Evolutionary conservation across 345 rosid species (phyloP), one percentile per base, ranked within the genome.

Genomic region (Lepidium sativum): DNA sequence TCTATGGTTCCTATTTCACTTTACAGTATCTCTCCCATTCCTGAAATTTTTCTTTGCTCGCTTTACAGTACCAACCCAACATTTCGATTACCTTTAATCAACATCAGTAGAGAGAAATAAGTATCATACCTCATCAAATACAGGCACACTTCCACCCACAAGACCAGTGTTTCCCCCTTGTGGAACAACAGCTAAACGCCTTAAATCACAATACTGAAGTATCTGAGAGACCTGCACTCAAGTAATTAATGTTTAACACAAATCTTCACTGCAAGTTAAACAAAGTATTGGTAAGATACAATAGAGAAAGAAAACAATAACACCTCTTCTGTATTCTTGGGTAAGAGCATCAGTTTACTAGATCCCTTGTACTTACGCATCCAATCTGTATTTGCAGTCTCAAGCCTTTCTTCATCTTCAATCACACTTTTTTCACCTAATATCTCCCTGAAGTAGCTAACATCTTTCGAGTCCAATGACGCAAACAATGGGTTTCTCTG

Each of bases 131-230:
- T 94, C 96, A 38, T 94, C 95, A 76, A 86, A 90, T 56, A 88
- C 96, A 45, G 99, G 97, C 16, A 94, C 95, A 78, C 96, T 90
- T 70, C 99, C 99, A 50, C 99, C 99, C 34, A 90, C 99, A 71
- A 94, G 97, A 62, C 99, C 92, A 37, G 96, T 94, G 63, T 94
- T 90, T 72, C 97, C 99, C 14, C 97, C 97, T 80, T 90, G 97
- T 33, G 99, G 99, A 86, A 88, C 99, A 69, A 90, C 96, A 67
- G 96, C 86, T 75, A 94, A 80, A 72, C 73, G 56, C 72, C 96
- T 83, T 5, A 89, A 86, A 78, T 90, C 84, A 72, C 96, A 94
- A 54, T 90, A 81, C 42, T 73, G 59, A 59, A 94, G 92, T 81
- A 88, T 81, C 68, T 79, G 76, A 61, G 99, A 82, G 2, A 94